A percentile compares a stretch with the other conserved stretches of the same genome.
phyloP scores from a whole-genome alignment of 345 rosid species.

The Schrenkiella parvula region DNA sequence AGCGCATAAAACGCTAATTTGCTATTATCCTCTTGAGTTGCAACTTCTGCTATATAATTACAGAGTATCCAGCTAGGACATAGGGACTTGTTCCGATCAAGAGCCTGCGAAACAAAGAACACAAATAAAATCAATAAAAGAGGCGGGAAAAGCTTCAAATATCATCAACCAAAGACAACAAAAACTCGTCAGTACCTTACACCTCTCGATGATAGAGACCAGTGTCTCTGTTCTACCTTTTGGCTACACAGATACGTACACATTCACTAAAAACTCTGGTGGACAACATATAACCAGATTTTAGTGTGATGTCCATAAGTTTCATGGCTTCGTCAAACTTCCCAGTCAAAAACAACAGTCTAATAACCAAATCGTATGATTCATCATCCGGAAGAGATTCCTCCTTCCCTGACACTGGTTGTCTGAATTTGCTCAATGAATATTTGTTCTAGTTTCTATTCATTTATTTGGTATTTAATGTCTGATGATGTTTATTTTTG shows the following conservation, averaged over 20 bases:
- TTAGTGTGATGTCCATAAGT: conserved; percentile 52
- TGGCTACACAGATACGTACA: conserved; percentile 50
- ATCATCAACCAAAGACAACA: background rate
- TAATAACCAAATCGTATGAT: conserved; percentile 64
- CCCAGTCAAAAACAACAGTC: conserved; percentile 45
- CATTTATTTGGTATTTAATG: no score
- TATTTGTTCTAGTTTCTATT: no score
- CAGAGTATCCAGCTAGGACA: conserved; percentile 77
- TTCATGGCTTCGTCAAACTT: conserved; percentile 68
- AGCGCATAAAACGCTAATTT: conserved; percentile 69
- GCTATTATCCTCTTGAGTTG: conserved; percentile 70
- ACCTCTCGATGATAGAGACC: conserved; percentile 74
- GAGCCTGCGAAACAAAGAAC: conserved; percentile 42
- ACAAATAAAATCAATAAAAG: background rate
- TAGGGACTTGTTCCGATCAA: conserved; percentile 80
- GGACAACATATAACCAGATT: conserved; percentile 58
- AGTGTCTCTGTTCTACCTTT: conserved; percentile 57
- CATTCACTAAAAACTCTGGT: conserved; percentile 50
- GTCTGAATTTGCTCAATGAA: no score
- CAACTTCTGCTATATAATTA: conserved; percentile 63
- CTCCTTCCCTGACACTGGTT: conserved; percentile 53
- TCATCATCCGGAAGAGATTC: conserved; percentile 87
- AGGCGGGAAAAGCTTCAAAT: background rate
- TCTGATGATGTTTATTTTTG: no score
- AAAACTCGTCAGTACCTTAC: conserved; percentile 59